Percentiles rank a stretch among this genome's conserved stretches.
These are phyloP conservation scores for Ilex asprella DNA, from an alignment of 257 asterid genomes.

Conservation along the genomic window DNA sequence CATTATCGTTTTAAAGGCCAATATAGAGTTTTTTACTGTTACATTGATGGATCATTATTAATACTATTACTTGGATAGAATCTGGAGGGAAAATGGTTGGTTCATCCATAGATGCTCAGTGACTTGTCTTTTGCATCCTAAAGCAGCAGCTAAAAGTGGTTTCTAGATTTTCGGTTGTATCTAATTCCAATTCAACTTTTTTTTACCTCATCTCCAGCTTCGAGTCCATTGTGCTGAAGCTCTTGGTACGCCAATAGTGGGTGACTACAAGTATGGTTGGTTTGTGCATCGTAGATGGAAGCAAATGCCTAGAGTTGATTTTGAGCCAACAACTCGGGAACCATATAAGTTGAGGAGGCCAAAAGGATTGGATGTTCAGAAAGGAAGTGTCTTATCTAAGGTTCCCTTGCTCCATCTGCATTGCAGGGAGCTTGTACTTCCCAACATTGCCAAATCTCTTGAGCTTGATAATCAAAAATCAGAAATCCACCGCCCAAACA, in stretches of 20 bases:
- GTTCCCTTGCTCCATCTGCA: constrained; percentile 88
- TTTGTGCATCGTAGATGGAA: constrained; percentile 79
- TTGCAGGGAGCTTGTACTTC: constrained; percentile 81
- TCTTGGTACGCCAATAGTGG: constrained; percentile 93
- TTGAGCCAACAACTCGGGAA: constrained; percentile 63
- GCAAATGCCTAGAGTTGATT: constrained; percentile 83
- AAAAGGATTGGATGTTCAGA: constrained; percentile 82
- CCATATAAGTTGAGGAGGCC: constrained; percentile 72
- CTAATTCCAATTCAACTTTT: not conserved
- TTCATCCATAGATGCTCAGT: no score
- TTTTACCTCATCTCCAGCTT: constrained; percentile 33
- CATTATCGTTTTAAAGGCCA: no score
- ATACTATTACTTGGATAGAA: no score
- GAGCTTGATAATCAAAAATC: constrained; percentile 28
- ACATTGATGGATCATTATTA: no score
- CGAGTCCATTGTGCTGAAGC: constrained; percentile 97
- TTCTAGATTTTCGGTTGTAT: no score
- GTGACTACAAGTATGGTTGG: constrained; percentile 94
- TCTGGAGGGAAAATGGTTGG: no score
- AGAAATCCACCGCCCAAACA: not conserved
- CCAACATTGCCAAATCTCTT: constrained; percentile 67
- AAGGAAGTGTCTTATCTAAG: constrained; percentile 84
- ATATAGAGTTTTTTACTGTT: no score
- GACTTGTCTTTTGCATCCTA: no score
- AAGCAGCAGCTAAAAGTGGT: no score